Evolutionary conservation across 2,329 filamentous ascomycete species (phyloP), one percentile per base, ranked within the genome.

Genomic region (Zasmidium cellare): DNA sequence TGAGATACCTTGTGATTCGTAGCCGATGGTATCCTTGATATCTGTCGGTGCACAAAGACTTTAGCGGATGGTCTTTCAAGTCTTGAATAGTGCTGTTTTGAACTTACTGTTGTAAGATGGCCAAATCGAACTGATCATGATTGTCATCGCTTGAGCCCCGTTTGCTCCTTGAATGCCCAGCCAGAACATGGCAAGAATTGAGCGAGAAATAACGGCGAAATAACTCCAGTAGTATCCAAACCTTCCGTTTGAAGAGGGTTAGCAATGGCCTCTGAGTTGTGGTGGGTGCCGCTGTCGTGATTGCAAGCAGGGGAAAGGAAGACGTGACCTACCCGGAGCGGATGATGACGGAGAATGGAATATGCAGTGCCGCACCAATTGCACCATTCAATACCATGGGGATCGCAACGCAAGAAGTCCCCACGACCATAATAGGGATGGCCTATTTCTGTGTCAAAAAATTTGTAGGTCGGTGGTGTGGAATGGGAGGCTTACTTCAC

Each of bases 321-420:
- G n/a, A n/a, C n/a, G 25, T 6, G 11, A 11, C 25, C 11, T 41
- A 41, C 0, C 82, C 82, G 76, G 81, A 84, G 41, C 77, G 78
- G 11, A 80, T 79, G 28, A 84, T 76, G 3, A 84, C 81, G 0
- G 82, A 80, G 64, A 84, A 84, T 0, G 82, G 81, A 9, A 78
- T 76, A 65, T 84, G 80, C 61, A 83, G 77, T 35, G 78, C 80
- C 44, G 83, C 78, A 56, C 82, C 79, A 65, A 82, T 78, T 71
- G 81, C 81, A 16, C 75, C 78, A 18, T 82, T 70, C 16, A 79
- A 78, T 5, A 64, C 56, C 56, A 64, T 63, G 11, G 60, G 82
- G 44, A 83, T 75, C 31, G 79, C 80, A 44, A 83, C 77, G 59
- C 81, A 79, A 65, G 80, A 77, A 70, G 80, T 81, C 9, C 73